These are phyloP conservation scores for Sclerotinia subarctica DNA, from an alignment of 2,329 filamentous ascomycete species.

Conservation along the genomic window DNA sequence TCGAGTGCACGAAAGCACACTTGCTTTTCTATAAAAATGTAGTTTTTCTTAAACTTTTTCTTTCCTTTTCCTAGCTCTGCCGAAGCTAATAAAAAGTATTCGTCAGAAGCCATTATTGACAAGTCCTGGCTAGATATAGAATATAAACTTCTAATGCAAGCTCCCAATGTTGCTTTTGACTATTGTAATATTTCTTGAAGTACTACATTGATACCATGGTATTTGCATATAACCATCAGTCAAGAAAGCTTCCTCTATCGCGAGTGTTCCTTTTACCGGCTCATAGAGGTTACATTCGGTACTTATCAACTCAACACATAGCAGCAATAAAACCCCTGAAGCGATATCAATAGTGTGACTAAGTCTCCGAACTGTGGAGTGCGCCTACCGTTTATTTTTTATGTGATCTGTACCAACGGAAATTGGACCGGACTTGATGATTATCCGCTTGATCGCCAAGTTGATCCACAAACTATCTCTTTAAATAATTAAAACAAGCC, in stretches of 20 bases:
- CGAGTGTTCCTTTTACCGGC: background rate
- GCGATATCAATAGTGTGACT: background rate
- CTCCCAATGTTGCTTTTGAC: background rate
- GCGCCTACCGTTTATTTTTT: background rate
- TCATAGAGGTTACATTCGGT: background rate
- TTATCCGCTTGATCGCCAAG: background rate
- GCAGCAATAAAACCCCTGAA: background rate
- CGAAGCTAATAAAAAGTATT: background rate
- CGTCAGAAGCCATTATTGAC: background rate
- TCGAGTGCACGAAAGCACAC: background rate
- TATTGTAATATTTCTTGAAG: no score
- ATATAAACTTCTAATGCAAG: background rate
- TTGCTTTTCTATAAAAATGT: background rate
- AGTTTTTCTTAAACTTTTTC: background rate
- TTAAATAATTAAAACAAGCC: conserved; percentile 6
- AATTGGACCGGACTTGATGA: conserved; percentile 15
- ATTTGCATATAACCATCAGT: background rate
- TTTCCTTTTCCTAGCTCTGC: background rate
- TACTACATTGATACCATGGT: background rate
- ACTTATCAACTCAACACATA: background rate
- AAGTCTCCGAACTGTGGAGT: conserved; percentile 9
- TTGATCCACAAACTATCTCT: conserved; percentile 7
- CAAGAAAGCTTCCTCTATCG: background rate
- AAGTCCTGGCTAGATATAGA: background rate
- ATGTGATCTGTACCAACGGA: conserved; percentile 1